Evolutionary conservation across 176 grass and related monocot genomes (phyloP).

Genomic region (Ananas comosus): DNA sequence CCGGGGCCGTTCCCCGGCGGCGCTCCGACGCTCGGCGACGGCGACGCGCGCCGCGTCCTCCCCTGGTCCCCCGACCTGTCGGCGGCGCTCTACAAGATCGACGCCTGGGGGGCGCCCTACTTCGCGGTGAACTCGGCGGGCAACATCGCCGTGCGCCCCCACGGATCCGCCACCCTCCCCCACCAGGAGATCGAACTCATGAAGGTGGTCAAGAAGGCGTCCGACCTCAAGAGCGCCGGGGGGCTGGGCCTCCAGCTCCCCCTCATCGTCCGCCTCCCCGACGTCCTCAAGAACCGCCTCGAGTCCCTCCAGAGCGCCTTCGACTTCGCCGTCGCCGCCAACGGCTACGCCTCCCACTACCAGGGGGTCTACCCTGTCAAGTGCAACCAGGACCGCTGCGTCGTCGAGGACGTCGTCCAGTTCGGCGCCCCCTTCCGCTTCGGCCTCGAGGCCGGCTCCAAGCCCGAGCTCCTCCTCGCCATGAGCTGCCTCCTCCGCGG

Average conservation of each 20-base stretch:
- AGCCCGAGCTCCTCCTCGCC: slow-evolving; percentile 18
- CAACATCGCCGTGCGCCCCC: slow-evolving; percentile 10
- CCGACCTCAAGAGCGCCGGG: not conserved
- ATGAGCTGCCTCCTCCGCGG: slow-evolving; percentile 14
- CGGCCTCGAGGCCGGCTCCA: slow-evolving; percentile 22
- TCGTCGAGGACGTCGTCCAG: slow-evolving; percentile 18
- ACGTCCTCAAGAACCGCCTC: slow-evolving; percentile 11
- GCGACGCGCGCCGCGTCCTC: not conserved
- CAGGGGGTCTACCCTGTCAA: slow-evolving; percentile 18
- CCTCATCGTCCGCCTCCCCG: slow-evolving; percentile 15
- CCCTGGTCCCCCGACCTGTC: slow-evolving; percentile 17
- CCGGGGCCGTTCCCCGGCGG: slow-evolving; percentile 2
- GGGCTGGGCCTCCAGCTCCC: slow-evolving; percentile 17
- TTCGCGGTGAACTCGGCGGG: slow-evolving; percentile 15
- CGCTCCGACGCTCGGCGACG: not conserved
- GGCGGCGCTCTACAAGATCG: slow-evolving; percentile 11
- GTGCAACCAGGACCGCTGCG: slow-evolving; percentile 18
- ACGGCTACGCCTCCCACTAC: slow-evolving; percentile 5
- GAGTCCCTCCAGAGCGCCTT: slow-evolving; percentile 15
- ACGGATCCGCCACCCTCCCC: not conserved
- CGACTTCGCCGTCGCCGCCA: slow-evolving; percentile 10
- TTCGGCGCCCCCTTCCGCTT: slow-evolving; percentile 10
- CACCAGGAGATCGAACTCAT: slow-evolving; percentile 20
- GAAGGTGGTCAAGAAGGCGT: slow-evolving; percentile 11
- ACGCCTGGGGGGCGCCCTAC: slow-evolving; percentile 15